Percentiles rank a stretch among this genome's conserved stretches.
phyloP scores from a whole-genome alignment of 225 moss, liverwort and hornwort genomes.

The Ulota crispa region DNA sequence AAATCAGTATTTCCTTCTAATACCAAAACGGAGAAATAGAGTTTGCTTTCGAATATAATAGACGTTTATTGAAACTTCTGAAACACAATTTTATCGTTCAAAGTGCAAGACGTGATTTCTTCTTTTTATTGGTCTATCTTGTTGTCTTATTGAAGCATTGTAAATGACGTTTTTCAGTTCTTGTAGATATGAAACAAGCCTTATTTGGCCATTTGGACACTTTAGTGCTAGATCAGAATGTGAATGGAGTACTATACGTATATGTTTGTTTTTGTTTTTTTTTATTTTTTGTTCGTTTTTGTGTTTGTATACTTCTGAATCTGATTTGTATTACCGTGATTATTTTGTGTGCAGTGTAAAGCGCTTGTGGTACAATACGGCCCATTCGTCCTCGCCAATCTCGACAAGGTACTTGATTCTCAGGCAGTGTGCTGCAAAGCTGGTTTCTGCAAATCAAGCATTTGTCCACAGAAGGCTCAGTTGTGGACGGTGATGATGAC shows the following conservation, averaged over 20 bases:
- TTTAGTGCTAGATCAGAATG: background rate
- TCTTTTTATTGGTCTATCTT: background rate
- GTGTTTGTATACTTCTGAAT: background rate
- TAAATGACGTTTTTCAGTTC: background rate
- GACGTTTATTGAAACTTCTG: background rate
- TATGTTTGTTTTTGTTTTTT: background rate
- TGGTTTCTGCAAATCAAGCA: constrained; percentile 57
- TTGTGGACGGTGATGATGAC: constrained; percentile 39
- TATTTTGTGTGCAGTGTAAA: constrained; percentile 61
- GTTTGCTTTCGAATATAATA: background rate
- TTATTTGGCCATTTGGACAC: background rate
- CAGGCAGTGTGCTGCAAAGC: constrained; percentile 76
- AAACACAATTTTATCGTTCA: no score
- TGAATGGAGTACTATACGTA: background rate
- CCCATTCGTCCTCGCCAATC: constrained; percentile 78
- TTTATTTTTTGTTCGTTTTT: background rate
- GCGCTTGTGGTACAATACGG: constrained; percentile 75
- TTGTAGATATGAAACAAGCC: background rate
- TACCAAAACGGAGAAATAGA: background rate
- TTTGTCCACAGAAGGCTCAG: constrained; percentile 44
- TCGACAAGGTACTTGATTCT: constrained; percentile 78
- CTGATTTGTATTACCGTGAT: background rate
- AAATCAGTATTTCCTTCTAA: background rate
- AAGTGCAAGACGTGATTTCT: background rate
- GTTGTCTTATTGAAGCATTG: background rate